These are phyloP conservation scores for Oryza nivara DNA, from an alignment of 176 grass and related monocot genomes.

Conservation along the genomic window DNA sequence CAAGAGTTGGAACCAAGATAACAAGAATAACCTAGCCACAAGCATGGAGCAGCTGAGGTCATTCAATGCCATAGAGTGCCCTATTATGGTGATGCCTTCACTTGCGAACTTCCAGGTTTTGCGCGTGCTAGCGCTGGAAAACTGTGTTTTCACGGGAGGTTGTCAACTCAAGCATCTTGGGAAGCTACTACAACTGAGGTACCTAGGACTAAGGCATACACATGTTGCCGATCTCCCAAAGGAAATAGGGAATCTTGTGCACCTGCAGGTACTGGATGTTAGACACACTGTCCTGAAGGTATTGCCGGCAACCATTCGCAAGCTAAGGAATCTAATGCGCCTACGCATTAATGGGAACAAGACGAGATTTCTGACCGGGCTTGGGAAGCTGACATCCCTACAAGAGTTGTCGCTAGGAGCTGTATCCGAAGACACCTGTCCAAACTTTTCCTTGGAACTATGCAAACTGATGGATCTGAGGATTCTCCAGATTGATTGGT, in stretches of 20 bases:
- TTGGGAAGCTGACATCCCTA: slow-evolving; percentile 1
- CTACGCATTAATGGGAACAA: background rate
- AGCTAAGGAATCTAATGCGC: background rate
- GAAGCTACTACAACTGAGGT: background rate
- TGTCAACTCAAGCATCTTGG: background rate
- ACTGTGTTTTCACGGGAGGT: background rate
- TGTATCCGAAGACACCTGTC: background rate
- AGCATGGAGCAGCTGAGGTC: background rate
- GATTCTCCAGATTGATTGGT: background rate
- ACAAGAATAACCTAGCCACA: too few relatives aligned
- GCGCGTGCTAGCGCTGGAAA: background rate
- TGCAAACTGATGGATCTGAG: background rate
- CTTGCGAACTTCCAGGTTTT: background rate
- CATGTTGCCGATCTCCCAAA: background rate
- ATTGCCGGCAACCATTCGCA: background rate
- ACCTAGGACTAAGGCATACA: background rate
- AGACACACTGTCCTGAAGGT: fast-evolving
- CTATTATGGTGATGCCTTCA: background rate
- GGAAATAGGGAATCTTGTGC: background rate
- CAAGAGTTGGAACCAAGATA: background rate
- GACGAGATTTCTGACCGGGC: too few relatives aligned
- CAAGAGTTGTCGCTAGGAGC: background rate
- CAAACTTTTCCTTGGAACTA: background rate
- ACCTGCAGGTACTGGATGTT: background rate
- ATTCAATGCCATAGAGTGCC: background rate